Percentiles rank a stretch among this genome's conserved stretches.
Evolutionary conservation across 192 early-diverging fungal species (phyloP).

Genomic region (Piromyces sp.): DNA sequence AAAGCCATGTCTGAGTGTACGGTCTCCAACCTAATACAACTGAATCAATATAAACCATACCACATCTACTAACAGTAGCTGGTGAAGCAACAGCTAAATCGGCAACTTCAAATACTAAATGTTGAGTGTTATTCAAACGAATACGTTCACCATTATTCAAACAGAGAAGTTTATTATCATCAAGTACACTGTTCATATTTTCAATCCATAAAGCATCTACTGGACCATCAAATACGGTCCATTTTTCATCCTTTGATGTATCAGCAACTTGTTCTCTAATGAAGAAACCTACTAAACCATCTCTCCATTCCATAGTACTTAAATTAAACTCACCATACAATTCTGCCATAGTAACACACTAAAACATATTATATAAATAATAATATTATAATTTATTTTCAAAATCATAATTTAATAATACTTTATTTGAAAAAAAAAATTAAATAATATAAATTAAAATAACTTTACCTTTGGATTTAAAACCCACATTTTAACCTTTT

Average conservation of each 20-base stretch:
- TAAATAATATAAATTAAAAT: too few species aligned
- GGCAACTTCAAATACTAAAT: constrained; percentile 47
- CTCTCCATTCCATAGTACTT: constrained; percentile 47
- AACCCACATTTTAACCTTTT: constrained; percentile 32
- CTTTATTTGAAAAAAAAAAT: too few species aligned
- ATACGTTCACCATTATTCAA: constrained; percentile 46
- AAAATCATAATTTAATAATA: too few species aligned
- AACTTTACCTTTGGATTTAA: constrained; percentile 38
- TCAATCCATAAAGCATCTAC: constrained; percentile 48
- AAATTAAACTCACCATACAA: constrained; percentile 45
- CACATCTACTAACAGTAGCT: constrained; percentile 38
- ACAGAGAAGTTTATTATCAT: constrained; percentile 44
- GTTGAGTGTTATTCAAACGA: constrained; percentile 37
- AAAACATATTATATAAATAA: not conserved
- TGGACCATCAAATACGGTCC: constrained; percentile 42
- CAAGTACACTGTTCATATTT: constrained; percentile 46
- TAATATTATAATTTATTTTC: too few species aligned
- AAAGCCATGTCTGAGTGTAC: constrained; percentile 22
- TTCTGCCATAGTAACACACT: constrained; percentile 40
- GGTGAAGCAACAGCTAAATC: constrained; percentile 45
- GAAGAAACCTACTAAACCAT: constrained; percentile 33
- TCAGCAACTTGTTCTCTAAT: constrained; percentile 37
- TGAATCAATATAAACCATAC: constrained; percentile 49
- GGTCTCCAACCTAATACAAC: constrained; percentile 29
- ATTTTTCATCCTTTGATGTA: constrained; percentile 30